These are phyloP conservation scores for Endocalyx cinctus DNA, from an alignment of 2,329 filamentous ascomycete genomes.

Conservation along the genomic window DNA sequence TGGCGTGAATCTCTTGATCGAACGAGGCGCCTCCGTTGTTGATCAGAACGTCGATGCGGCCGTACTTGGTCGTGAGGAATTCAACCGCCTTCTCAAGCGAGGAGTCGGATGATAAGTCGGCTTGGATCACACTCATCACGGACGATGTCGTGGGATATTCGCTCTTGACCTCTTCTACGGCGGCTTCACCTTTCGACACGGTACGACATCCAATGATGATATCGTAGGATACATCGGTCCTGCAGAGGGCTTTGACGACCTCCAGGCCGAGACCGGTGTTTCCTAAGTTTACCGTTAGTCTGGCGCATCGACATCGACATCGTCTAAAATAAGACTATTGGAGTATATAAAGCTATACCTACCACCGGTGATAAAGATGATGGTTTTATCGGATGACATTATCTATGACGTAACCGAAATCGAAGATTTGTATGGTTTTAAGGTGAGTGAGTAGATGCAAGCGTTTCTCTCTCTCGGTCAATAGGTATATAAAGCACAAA, in stretches of 20 bases:
- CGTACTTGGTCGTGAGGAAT: constrained; percentile 30
- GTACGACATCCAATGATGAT: constrained; percentile 46
- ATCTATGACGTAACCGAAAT: too few relatives aligned
- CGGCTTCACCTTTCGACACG: constrained; percentile 39
- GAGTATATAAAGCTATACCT: constrained; percentile 2
- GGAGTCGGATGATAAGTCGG: constrained; percentile 43
- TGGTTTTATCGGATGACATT: constrained; percentile 16
- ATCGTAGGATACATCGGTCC: constrained; percentile 31
- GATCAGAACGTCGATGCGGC: constrained; percentile 39
- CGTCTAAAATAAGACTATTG: too few relatives aligned
- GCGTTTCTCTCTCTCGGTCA: too few relatives aligned
- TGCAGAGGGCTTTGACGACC: constrained; percentile 16
- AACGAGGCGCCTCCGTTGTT: constrained; percentile 45
- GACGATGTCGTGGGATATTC: constrained; percentile 33
- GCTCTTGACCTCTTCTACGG: constrained; percentile 30
- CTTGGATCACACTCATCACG: constrained; percentile 34
- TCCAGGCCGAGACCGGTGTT: constrained; percentile 17
- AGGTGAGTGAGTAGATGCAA: too few relatives aligned
- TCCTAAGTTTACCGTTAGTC: constrained; percentile 5
- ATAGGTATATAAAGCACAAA: too few relatives aligned
- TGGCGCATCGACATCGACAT: too few relatives aligned
- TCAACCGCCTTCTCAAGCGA: constrained; percentile 39
- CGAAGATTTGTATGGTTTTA: too few relatives aligned
- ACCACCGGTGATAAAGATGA: constrained; percentile 17
- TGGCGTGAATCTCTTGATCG: constrained; percentile 21